Evolutionary conservation across 2,329 filamentous ascomycete species (phyloP).

Genomic region (Colletotrichum phormii): DNA sequence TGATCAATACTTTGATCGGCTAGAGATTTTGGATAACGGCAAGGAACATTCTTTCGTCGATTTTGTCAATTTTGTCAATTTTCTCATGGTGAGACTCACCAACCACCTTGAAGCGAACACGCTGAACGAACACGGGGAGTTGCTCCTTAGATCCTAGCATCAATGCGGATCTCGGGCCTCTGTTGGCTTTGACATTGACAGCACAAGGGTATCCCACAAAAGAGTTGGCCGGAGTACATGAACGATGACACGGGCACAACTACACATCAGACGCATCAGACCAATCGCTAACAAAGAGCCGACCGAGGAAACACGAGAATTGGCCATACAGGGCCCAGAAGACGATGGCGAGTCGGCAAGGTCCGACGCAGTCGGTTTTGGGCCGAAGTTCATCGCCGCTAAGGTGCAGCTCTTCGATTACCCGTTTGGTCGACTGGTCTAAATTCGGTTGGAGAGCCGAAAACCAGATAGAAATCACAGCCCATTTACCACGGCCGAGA

Average conservation of each 20-base stretch:
- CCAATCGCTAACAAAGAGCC: not conserved
- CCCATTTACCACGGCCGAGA: not conserved
- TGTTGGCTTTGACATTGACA: conserved; percentile 3
- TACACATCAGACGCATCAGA: conserved; percentile 10
- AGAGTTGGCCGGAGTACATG: conserved; percentile 1
- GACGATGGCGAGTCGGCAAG: not conserved
- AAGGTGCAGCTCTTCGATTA: conserved; percentile 1
- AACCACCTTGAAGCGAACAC: conserved; percentile 3
- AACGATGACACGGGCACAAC: conserved; percentile 8
- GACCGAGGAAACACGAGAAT: not conserved
- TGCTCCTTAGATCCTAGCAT: not conserved
- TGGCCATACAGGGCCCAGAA: conserved; percentile 9
- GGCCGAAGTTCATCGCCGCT: conserved; percentile 3
- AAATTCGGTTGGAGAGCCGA: not conserved
- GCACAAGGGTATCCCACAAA: conserved; percentile 13
- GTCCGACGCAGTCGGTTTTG: conserved; percentile 26
- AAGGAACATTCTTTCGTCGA: no score
- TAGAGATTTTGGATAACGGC: no score
- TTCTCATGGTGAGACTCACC: not conserved
- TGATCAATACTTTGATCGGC: no score
- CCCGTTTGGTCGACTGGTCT: not conserved
- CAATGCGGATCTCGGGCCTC: conserved; percentile 9
- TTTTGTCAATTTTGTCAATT: no score
- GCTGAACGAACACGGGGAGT: conserved; percentile 7
- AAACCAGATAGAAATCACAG: not conserved